Conservation (phyloP, 31 red algal species). For the Asparagopsis taxiformis region DNA sequence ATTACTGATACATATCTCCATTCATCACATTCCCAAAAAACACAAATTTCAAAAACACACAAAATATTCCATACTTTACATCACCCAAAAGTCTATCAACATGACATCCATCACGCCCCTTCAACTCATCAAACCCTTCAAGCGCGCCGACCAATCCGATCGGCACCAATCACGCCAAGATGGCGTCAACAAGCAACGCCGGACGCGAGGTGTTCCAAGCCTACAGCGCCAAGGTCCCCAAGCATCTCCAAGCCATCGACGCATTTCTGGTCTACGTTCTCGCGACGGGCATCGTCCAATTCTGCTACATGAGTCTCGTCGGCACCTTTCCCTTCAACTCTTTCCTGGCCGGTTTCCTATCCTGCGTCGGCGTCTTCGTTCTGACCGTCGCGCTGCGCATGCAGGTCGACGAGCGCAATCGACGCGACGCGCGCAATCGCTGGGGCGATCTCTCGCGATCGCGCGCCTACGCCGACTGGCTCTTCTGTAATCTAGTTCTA, state of each 20-base stretch:
- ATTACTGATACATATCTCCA: no score
- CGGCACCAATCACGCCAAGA: no score
- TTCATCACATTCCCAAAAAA: no score
- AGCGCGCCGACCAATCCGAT: no score
- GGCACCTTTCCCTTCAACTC: conserved; percentile 95
- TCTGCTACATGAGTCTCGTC: conserved; percentile 44
- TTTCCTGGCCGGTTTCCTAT: conserved; percentile 79
- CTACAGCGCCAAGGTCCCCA: conserved; percentile 11
- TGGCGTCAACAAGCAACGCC: no score
- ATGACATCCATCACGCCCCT: no score
- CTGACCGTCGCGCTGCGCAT: conserved; percentile 87
- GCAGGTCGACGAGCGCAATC: conserved; percentile 61
- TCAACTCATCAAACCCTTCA: no score
- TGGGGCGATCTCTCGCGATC: conserved; percentile 15
- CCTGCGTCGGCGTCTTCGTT: conserved; percentile 72
- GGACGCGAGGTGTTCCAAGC: no score
- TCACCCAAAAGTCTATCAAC: no score
- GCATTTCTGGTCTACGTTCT: conserved; percentile 66
- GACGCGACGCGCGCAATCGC: no score
- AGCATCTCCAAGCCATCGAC: conserved; percentile 61
- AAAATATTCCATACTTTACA: no score
- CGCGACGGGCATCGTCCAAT: conserved; percentile 51
- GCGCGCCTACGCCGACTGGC: conserved; percentile 71
- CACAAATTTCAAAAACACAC: no score
- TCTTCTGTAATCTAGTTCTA: conserved; percentile 85